Evolutionary conservation across 805 yeast species (phyloP).

Genomic region (Alloascoidea africana): DNA sequence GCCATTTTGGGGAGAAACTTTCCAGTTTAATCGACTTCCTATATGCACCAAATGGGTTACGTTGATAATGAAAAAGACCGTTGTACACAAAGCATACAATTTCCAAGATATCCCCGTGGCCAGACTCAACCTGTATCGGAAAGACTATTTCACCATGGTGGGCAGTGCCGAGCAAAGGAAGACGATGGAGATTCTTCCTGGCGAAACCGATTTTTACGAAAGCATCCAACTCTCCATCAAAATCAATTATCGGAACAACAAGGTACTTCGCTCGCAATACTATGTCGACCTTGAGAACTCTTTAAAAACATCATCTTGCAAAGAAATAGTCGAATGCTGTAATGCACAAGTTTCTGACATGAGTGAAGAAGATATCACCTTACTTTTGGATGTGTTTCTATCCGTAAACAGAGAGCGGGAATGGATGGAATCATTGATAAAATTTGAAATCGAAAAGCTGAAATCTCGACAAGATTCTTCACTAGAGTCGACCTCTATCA

Average conservation of each 20-base stretch:
- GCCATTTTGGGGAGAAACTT: constrained; percentile 80
- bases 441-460: constrained; percentile 34
- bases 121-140: constrained; percentile 21
- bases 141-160: constrained; percentile 7
- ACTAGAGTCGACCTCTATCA: constrained; percentile 8
- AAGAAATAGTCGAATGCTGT: constrained; percentile 26
- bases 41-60: neutral
- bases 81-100: no score
- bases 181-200: constrained; percentile 25
- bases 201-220: constrained; percentile 46
- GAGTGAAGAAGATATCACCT: constrained; percentile 17
- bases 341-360: constrained; percentile 33
- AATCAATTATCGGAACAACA: constrained; percentile 10
- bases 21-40: constrained; percentile 44
- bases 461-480: constrained; percentile 1
- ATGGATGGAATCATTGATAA: constrained; percentile 61
- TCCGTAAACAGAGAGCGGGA: constrained; percentile 49
- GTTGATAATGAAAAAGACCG: constrained; percentile 6
- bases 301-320: constrained; percentile 36
- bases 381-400: constrained; percentile 58
- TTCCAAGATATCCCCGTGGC: constrained; percentile 34
- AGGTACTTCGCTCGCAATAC: constrained; percentile 33
- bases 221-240: neutral
- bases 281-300: constrained; percentile 51
- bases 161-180: constrained; percentile 14